Conservation (phyloP, 2,329 filamentous ascomycete genomes). For the Aspergillus ruber region DNA sequence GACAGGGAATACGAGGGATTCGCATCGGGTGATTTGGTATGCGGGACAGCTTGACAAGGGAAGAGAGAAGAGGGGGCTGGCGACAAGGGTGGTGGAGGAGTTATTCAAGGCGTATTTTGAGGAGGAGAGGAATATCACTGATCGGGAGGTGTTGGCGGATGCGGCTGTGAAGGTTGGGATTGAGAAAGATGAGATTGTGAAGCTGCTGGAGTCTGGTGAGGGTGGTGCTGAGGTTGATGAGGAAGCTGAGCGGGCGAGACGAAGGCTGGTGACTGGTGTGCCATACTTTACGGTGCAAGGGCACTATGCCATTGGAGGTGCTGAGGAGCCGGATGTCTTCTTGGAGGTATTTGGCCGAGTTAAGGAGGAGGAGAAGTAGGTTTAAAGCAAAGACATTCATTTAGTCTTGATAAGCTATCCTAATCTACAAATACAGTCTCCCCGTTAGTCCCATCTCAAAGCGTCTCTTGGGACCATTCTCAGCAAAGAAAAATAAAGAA, state of each 20-base stretch:
- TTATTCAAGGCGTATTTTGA: slow-evolving; percentile 64
- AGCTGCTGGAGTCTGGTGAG: slow-evolving; percentile 48
- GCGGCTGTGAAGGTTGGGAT: slow-evolving; percentile 52
- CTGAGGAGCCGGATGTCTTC: slow-evolving; percentile 64
- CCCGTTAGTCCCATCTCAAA: not conserved
- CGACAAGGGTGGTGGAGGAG: slow-evolving; percentile 56
- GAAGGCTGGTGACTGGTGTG: slow-evolving; percentile 58
- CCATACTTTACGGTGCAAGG: slow-evolving; percentile 70
- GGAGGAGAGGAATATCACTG: slow-evolving; percentile 58
- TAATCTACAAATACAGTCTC: not conserved
- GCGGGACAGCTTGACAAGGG: slow-evolving; percentile 43
- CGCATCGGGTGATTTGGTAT: slow-evolving; percentile 69
- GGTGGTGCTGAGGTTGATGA: slow-evolving; percentile 54
- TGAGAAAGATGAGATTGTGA: slow-evolving; percentile 46
- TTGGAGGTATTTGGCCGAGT: slow-evolving; percentile 59
- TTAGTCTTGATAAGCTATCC: not conserved
- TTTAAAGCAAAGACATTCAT: slow-evolving; percentile 1
- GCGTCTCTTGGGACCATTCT: not conserved
- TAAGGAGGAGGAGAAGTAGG: slow-evolving; percentile 34
- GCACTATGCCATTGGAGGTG: slow-evolving; percentile 61
- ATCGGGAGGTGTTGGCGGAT: slow-evolving; percentile 45
- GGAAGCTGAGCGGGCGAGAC: slow-evolving; percentile 49
- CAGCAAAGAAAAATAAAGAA: not conserved
- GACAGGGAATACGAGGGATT: slow-evolving; percentile 71
- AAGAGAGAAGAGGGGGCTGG: slow-evolving; percentile 38